Conservation (phyloP, 305 asterid genomes). For the Ruellia speciosa region DNA sequence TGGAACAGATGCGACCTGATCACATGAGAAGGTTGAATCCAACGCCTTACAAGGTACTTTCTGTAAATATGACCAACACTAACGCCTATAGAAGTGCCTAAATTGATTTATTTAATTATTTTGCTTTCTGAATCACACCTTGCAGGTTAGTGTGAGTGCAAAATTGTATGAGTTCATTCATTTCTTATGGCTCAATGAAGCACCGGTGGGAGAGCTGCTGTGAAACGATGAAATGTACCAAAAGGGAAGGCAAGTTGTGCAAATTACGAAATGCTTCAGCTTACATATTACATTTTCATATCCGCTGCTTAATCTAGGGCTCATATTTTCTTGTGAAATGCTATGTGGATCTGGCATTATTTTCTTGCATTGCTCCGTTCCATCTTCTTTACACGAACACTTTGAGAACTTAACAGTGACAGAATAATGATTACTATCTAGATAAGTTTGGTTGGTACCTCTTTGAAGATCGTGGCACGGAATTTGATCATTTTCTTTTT, state of each 20-base stretch:
- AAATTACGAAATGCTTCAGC: background rate
- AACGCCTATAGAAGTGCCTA: no score
- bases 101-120: background rate
- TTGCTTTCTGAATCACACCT: background rate
- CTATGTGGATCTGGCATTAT: no score
- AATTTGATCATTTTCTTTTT: background rate
- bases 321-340: no score
- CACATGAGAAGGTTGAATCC: conserved; percentile 99
- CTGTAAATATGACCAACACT: background rate
- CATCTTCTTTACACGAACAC: no score
- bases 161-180: conserved; percentile 90
- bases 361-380: no score
- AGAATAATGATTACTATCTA: background rate
- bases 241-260: background rate
- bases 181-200: conserved; percentile 95
- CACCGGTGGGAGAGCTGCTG: conserved; percentile 95
- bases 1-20: conserved; percentile 84
- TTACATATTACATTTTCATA: background rate
- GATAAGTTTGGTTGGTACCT: background rate
- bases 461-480: background rate
- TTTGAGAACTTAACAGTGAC: background rate
- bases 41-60: conserved; percentile 88
- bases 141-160: conserved; percentile 94
- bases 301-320: no score
- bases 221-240: conserved; percentile 17